phyloP scores from a whole-genome alignment of 2,329 filamentous ascomycete species.

The Macroventuria anomochaeta region DNA sequence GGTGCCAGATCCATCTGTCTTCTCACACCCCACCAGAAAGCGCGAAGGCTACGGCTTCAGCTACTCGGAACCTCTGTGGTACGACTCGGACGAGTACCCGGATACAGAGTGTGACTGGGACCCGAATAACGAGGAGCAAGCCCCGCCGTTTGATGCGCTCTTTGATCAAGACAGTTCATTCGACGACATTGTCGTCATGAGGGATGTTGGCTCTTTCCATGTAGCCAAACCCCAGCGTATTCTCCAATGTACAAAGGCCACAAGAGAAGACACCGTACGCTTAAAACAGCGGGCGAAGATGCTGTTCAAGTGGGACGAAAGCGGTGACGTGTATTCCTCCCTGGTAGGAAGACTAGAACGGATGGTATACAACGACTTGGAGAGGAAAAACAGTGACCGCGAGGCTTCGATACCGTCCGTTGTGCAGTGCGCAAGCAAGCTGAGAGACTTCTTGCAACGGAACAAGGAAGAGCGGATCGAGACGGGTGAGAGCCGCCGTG shows the following conservation, averaged over 20 bases:
- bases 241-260: slow-evolving; percentile 35
- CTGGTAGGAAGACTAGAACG: slow-evolving; percentile 19
- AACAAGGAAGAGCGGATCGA: slow-evolving; percentile 25
- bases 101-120: slow-evolving; percentile 31
- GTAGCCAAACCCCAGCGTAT: slow-evolving; percentile 22
- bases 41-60: slow-evolving; percentile 36
- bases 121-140: slow-evolving; percentile 8
- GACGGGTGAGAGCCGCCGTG: slow-evolving; percentile 29
- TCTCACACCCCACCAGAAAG: slow-evolving; percentile 27
- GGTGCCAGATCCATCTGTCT: slow-evolving; percentile 12
- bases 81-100: slow-evolving; percentile 33
- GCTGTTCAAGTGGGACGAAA: slow-evolving; percentile 30
- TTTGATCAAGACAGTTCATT: slow-evolving; percentile 26
- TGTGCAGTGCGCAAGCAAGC: slow-evolving; percentile 18
- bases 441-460: slow-evolving; percentile 27
- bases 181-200: slow-evolving; percentile 32
- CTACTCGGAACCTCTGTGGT: slow-evolving; percentile 30
- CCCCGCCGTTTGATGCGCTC: not conserved
- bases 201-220: slow-evolving; percentile 28
- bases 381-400: not conserved
- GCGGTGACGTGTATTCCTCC: slow-evolving; percentile 19
- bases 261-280: slow-evolving; percentile 26
- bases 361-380: slow-evolving; percentile 11
- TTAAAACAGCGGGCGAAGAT: slow-evolving; percentile 24
- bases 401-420: slow-evolving; percentile 3